phyloP scores from a whole-genome alignment of 805 yeast genomes.

The Candida suzukii region DNA sequence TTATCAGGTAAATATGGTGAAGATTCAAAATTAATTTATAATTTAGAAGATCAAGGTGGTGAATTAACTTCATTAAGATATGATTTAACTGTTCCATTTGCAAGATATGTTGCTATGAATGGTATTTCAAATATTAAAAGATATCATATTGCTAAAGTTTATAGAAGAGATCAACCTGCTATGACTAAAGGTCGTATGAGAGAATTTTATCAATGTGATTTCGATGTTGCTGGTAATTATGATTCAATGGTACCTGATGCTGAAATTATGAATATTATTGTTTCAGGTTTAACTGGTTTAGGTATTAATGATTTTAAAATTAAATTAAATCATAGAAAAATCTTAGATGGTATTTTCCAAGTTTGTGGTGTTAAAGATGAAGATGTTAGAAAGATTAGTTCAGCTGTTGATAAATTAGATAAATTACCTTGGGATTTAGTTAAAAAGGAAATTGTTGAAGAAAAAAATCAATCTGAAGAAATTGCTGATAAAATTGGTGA shows the following conservation, averaged over 20 bases:
- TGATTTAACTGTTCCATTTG: constrained; percentile 97
- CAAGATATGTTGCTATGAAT: constrained; percentile 95
- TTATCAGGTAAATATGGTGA: constrained; percentile 97
- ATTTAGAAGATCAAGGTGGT: constrained; percentile 98
- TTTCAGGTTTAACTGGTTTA: constrained; percentile 76
- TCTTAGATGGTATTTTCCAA: constrained; percentile 91
- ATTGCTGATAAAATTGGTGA: constrained; percentile 92
- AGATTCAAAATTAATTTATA: constrained; percentile 93
- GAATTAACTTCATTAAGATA: constrained; percentile 92
- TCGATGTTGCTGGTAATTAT: constrained; percentile 90
- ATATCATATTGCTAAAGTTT: constrained; percentile 96
- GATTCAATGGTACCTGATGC: constrained; percentile 97
- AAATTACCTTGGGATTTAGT: constrained; percentile 95
- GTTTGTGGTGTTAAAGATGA: constrained; percentile 92
- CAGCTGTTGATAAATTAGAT: constrained; percentile 95
- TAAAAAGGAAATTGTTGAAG: constrained; percentile 84
- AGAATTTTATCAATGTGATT: constrained; percentile 98
- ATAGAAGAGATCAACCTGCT: constrained; percentile 99
- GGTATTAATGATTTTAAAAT: constrained; percentile 88
- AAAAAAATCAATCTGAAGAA: constrained; percentile 83
- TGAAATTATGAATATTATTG: constrained; percentile 73
- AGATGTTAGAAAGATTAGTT: constrained; percentile 87
- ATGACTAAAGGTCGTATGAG: constrained; percentile 99
- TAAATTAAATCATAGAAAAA: constrained; percentile 91
- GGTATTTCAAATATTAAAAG: constrained; percentile 85